phyloP scores from a whole-genome alignment of 352 stramenopile genomes.

The Phytophthora quininea region DNA sequence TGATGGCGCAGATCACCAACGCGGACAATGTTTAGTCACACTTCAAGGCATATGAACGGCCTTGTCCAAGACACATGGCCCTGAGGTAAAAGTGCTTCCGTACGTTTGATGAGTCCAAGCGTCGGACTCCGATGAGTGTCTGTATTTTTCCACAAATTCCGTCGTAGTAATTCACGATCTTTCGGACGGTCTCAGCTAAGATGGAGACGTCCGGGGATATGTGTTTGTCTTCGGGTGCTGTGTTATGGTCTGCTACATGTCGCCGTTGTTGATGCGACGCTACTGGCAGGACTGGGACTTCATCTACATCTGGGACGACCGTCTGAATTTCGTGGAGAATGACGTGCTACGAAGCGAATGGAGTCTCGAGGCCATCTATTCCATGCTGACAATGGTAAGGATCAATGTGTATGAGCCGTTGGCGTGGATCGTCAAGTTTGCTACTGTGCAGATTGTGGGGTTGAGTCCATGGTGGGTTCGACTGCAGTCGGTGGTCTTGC shows the following conservation, averaged over 20 bases:
- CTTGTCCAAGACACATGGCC: too few relatives aligned
- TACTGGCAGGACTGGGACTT: slow-evolving; percentile 43
- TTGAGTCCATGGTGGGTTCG: slow-evolving; percentile 43
- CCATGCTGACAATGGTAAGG: slow-evolving; percentile 45
- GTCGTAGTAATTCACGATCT: too few relatives aligned
- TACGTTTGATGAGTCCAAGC: too few relatives aligned
- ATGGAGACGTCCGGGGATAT: neutral
- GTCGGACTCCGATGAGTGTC: too few relatives aligned
- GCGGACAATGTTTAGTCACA: too few relatives aligned
- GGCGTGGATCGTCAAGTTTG: slow-evolving; percentile 61
- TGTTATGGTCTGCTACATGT: neutral
- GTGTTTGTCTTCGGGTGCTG: neutral
- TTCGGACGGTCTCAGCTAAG: neutral
- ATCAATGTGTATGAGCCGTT: slow-evolving; percentile 72
- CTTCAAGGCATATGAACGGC: too few relatives aligned
- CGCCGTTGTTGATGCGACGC: slow-evolving; percentile 3
- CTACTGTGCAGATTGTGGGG: slow-evolving; percentile 33
- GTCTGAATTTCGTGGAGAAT: slow-evolving; percentile 57
- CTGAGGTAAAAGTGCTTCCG: too few relatives aligned
- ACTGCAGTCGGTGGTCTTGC: slow-evolving; percentile 47
- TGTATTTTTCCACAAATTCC: too few relatives aligned
- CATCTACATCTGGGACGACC: slow-evolving; percentile 54
- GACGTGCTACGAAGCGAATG: slow-evolving; percentile 35
- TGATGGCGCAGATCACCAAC: too few relatives aligned
- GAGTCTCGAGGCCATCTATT: slow-evolving; percentile 27